Evolutionary conservation across 345 rosid species (phyloP), one percentile per base, ranked within the genome.

Genomic region (Gynandropsis gynandra): DNA sequence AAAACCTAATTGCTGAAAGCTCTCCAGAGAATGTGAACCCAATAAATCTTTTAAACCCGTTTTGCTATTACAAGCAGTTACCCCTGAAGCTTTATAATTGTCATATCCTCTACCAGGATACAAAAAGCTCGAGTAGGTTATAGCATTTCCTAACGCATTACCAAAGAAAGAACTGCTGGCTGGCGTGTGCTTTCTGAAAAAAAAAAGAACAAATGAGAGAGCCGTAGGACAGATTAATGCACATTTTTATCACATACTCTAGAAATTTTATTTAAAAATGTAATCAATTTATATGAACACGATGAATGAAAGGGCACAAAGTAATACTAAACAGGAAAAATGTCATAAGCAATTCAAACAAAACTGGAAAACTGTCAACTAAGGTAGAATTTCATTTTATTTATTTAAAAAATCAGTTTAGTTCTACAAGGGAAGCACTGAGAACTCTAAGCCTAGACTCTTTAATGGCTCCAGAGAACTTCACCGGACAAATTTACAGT

Each of bases 131-230:
- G 86, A 70, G 63, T 68, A 58, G 35, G 76, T 62, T 72, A 74
- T 68, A 20, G 80, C 58, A 36, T 73, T 56, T 62, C 73, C 85
- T 66, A 69, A 70, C 46, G 72, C 72, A 68, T 74, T 71, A 66
- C 73, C 78, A 65, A 69, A 66, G 55, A 71, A 68, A 74, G 89
- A 70, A 69, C 63, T 66, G 72, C 68, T 80, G 69, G 69, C 80
- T 55, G 42, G 54, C 61, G 58, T 55, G 59, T 64, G 76, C 70
- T 76, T 80, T 77, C 94, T 83, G 71, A 51, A 74, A 70, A 67
- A 66, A 74, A 66, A 66, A 61, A 47, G 66, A 73, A 54, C 39
- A 66, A 59, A 21, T n/a, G n/a, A n/a, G n/a, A n/a, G n/a, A n/a
- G n/a, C n/a, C 47, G 35, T 42, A 59, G 45, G 67, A 66, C 35